Evolutionary conservation across 352 stramenopile species (phyloP).

Genomic region (Globisporangium nagaii): DNA sequence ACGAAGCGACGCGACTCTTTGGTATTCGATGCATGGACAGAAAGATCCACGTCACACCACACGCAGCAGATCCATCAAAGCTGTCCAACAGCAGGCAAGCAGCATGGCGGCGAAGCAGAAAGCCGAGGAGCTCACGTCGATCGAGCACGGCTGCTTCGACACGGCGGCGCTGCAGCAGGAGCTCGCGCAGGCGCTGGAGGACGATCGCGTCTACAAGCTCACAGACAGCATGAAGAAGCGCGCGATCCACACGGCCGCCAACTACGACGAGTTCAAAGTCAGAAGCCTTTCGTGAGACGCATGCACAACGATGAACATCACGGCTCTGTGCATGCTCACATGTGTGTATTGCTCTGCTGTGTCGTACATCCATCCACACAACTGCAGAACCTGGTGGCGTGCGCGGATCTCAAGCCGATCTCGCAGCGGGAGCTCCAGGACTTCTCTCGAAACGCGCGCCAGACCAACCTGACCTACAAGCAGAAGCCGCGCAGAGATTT

Average conservation of each 20-base stretch:
- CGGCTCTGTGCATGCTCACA: background rate
- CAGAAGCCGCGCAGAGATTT: constrained; percentile 27
- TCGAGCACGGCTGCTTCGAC: constrained; percentile 73
- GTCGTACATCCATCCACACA: no score
- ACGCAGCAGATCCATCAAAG: background rate
- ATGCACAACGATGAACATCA: background rate
- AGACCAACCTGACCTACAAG: constrained; percentile 68
- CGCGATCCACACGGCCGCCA: constrained; percentile 76
- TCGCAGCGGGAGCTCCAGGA: constrained; percentile 62
- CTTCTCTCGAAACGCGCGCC: constrained; percentile 39
- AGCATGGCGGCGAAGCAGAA: constrained; percentile 24
- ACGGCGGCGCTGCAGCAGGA: constrained; percentile 70
- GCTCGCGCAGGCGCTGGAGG: constrained; percentile 62
- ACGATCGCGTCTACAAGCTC: constrained; percentile 78
- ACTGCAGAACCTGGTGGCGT: constrained; percentile 75
- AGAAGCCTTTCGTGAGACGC: background rate
- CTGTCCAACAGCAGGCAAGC: background rate
- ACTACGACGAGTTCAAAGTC: constrained; percentile 86
- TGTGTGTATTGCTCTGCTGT: no score
- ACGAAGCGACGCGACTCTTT: constrained; percentile 1
- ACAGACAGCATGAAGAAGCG: constrained; percentile 87
- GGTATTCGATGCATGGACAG: background rate
- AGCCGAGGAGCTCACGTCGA: constrained; percentile 48
- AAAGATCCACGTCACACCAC: background rate
- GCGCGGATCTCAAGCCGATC: constrained; percentile 78